Base-by-base conservation (phyloP, 768 basidiomycete species). In the Pluteus cervinus region DNA sequence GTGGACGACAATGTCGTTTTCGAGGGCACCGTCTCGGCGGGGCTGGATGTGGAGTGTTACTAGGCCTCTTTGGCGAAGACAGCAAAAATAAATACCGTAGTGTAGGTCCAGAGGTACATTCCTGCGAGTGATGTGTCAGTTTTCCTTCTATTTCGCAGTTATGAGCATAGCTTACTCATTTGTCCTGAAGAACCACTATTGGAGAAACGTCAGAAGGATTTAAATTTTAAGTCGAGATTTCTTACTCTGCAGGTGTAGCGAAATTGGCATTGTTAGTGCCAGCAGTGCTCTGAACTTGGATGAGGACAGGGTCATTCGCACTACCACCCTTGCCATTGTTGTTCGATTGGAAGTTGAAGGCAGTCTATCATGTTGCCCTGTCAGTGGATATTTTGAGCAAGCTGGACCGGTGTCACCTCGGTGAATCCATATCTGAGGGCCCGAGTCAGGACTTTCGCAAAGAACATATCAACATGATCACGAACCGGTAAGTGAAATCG, bases 21-120 rank as follows among this genome's bases (percentile, higher is more conserved):
- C 77, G 17, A 82, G 56, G n/a, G 78, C 70, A 22, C 79, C 81
- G 36, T 83, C 80, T 29, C 80, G 70, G 50, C 70, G 58, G n/a
- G 76, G 75, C 53, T 72, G 60, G 15, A 32, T 16, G 30, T 8
- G 7, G 15, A 14, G 14, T 18, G 20, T 8, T 12, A 18, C 30
- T 16, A 16, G 9, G 14, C 14, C 26, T 9, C 9, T 28, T 18
- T 8, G 15, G 7, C 30, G 20, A 18, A 26, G 24, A 9, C 17
- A 31, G 10, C 7, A 33, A 31, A n/a, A 38, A 22, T 24, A 14
- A 4, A 33, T 24, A 53, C 53, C 7, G 31, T 43, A 3, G 53
- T 55, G 24, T 32, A 31, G 16, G 47, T 47, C 53, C 50, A 57
- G 25, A 57, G 48, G 32, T 49, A 57, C 57, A 55, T 56, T 5